phyloP scores from a whole-genome alignment of 2,329 filamentous ascomycete species.

The Calonectria fujianensis region DNA sequence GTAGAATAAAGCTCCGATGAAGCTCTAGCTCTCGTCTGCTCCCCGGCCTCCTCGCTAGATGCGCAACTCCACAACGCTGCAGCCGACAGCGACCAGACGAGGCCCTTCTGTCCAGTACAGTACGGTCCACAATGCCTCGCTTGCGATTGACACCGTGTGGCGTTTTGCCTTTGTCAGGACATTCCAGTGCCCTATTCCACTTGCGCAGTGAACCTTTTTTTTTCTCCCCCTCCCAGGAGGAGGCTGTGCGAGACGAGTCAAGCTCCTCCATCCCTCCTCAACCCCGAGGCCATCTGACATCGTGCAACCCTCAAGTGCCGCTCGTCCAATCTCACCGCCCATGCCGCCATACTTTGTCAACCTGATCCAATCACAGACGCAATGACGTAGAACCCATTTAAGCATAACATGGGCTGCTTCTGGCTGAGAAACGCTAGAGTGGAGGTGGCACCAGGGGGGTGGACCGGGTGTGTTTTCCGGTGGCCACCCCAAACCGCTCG shows the following conservation, averaged over 20 bases:
- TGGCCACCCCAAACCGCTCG: slow-evolving; percentile 15
- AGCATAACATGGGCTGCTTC: slow-evolving; percentile 38
- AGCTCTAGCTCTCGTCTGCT: not conserved
- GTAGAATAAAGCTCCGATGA: slow-evolving; percentile 12
- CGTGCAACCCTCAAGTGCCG: not conserved
- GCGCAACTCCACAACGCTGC: slow-evolving; percentile 12
- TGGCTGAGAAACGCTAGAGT: slow-evolving; percentile 21
- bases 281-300: not conserved
- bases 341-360: not conserved
- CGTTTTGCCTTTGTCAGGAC: slow-evolving; percentile 25
- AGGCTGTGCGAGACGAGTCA: not conserved
- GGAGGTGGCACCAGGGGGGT: slow-evolving; percentile 4
- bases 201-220: not conserved
- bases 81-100: not conserved
- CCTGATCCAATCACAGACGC: not conserved
- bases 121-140: not conserved
- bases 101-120: slow-evolving; percentile 6
- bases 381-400: slow-evolving; percentile 29
- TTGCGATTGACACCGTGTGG: slow-evolving; percentile 8
- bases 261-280: not conserved
- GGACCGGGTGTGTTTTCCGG: slow-evolving; percentile 27
- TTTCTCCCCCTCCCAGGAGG: not conserved
- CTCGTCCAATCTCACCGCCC: not conserved
- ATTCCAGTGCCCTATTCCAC: slow-evolving; percentile 4
- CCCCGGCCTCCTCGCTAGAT: not conserved